Conservation (phyloP, 495 filamentous ascomycete genomes). For the Hypoxylon subgilvum region DNA sequence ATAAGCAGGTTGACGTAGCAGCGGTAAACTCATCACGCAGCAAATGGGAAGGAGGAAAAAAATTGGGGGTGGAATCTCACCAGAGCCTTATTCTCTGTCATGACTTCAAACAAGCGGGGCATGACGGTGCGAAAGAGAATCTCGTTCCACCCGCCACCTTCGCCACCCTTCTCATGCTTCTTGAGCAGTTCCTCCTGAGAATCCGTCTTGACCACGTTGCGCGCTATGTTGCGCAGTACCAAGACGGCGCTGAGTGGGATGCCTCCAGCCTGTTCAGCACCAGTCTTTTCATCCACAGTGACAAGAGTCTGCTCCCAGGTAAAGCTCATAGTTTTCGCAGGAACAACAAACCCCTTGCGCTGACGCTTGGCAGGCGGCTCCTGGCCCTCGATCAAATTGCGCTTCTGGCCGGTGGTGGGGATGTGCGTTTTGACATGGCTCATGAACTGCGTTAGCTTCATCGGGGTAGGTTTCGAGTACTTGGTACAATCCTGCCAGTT, state of each 20-base stretch:
- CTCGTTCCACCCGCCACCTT: constrained; percentile 55
- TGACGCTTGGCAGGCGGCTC: constrained; percentile 46
- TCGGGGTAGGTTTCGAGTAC: constrained; percentile 55
- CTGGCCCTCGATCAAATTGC: constrained; percentile 30
- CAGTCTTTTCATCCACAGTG: constrained; percentile 71
- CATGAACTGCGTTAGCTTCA: constrained; percentile 56
- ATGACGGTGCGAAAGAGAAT: constrained; percentile 58
- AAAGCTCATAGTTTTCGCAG: constrained; percentile 59
- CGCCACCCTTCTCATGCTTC: constrained; percentile 45
- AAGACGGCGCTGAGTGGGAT: constrained; percentile 83
- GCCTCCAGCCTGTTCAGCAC: constrained; percentile 71
- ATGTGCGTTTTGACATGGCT: constrained; percentile 71
- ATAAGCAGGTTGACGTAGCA: too few species aligned
- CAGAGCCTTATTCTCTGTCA: constrained; percentile 60
- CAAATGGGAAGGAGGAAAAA: background rate
- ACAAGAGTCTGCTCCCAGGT: constrained; percentile 66
- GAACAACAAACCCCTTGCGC: constrained; percentile 59
- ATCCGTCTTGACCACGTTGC: constrained; percentile 68
- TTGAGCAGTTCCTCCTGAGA: constrained; percentile 61
- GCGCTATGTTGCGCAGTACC: constrained; percentile 86
- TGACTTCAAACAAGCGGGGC: constrained; percentile 57
- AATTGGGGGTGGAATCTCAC: constrained; percentile 44
- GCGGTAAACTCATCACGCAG: too few species aligned
- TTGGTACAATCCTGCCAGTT: constrained; percentile 63
- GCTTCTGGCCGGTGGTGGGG: constrained; percentile 51